Conservation (phyloP, 345 rosid genomes). For the Salix viminalis region DNA sequence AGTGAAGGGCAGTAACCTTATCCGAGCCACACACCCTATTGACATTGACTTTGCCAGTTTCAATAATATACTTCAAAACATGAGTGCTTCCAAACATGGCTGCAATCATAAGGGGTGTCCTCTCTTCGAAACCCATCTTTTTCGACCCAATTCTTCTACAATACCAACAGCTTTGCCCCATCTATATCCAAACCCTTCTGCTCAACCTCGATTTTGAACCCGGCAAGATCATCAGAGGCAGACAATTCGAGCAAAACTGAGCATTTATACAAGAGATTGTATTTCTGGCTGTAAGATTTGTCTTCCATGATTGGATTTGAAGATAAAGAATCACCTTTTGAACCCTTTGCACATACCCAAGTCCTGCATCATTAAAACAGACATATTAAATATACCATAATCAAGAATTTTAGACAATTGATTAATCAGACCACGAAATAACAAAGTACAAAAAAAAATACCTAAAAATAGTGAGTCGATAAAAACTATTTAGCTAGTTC, state of each 20-base stretch:
- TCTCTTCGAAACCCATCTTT: conserved; percentile 80
- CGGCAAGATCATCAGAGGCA: conserved; percentile 57
- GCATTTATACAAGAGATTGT: conserved; percentile 15
- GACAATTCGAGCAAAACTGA: conserved; percentile 74
- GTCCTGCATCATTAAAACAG: conserved; percentile 42
- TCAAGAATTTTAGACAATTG: not conserved
- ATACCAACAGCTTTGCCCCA: conserved; percentile 66
- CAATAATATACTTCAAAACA: conserved; percentile 55
- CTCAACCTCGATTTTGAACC: conserved; percentile 52
- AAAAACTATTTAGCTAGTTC: not conserved
- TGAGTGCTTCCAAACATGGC: conserved; percentile 67
- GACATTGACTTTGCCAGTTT: conserved; percentile 45
- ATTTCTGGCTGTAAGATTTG: conserved; percentile 30
- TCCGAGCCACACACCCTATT: conserved; percentile 65
- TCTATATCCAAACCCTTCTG: conserved; percentile 44
- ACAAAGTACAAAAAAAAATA: not conserved
- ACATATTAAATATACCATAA: not conserved
- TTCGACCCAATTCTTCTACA: conserved; percentile 64
- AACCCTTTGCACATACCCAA: conserved; percentile 48
- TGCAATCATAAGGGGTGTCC: conserved; percentile 85
- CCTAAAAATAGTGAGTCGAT: not conserved
- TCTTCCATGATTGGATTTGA: conserved; percentile 45
- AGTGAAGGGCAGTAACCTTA: conserved; percentile 86
- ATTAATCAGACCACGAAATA: not conserved
- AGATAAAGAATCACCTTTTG: conserved; percentile 35